Evolutionary conservation across 2,329 filamentous ascomycete species (phyloP), one percentile per base, ranked within the genome.

Genomic region (Alternaria gaisen): DNA sequence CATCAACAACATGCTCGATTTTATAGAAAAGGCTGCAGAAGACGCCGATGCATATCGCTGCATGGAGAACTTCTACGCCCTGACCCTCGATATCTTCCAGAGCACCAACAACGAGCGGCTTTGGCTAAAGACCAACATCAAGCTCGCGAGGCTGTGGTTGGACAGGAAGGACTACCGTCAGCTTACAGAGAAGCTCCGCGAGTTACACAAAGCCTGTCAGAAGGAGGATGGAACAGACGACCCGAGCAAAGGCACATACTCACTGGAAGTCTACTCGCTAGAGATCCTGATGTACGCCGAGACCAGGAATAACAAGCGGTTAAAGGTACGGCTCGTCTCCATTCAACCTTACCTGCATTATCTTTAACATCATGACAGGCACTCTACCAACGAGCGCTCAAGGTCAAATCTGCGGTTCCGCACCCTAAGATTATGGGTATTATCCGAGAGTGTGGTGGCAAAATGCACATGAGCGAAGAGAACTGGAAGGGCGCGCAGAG

Each of bases 391-490:
- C 90, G 91, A 63, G 95, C 95, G 5, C 86, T 99, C 51, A 91
- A 91, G 67, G 94, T 99, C 56, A 90, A 93, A 64, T 98, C 95
- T n/a, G 95, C 95, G 0, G 95, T 99, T 12, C 94, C 95, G 40
- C 95, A 99, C 81, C 95, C 95, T 60, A 97, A 97, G 82, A 97
- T 99, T 78, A 97, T 98, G 93, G 95, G 95, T 53, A 94, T 99
- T 78, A 99, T 99, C 76, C 91, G 94, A 56, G 95, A 99, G 82
- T 99, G 95, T 77, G 95, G 95, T 73, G 95, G 95, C 71, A 99
- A 99, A 84, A 99, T 99, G 95, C 94, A 98, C 83, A 98, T 99
- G 95, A 95, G 92, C 79, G 95, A 99, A 84, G 95, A 98, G 82
- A 98, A 98, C 78, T 99, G 95, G 95, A 93, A 95, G 78, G 92